Evolutionary conservation across 2,329 filamentous ascomycete species (phyloP), one percentile per base, ranked within the genome.

Genomic region (Microcyclospora tardicrescens): DNA sequence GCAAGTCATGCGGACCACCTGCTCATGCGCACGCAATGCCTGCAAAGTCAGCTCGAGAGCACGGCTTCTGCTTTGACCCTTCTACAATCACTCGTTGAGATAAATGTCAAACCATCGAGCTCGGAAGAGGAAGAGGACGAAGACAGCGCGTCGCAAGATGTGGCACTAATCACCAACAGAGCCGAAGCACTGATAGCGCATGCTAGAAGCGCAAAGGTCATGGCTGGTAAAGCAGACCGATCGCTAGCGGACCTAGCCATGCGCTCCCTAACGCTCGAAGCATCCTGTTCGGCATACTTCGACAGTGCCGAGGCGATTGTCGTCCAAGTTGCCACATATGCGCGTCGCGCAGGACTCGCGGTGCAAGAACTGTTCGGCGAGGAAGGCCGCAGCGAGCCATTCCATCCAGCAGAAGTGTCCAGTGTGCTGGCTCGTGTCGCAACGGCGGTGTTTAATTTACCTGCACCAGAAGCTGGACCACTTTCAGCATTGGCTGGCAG

Each of bases 21-120:
- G 28, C 76, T 86, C 52, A 89, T 89, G 79, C 77, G 76, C 46
- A 75, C 81, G 2, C 59, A 77, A 34, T 65, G 89, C 45, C 77
- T 86, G 61, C 84, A 93, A 56, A 85, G 77, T 52, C 79, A 87
- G 48, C 71, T 93, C 12, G 87, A 94, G 43, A 84, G 77, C 42
- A 75, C 81, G 1, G 82, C 84, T 6, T 68, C 75, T 8, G 73
- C 77, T 1, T 71, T 91, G 41, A 66, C 71, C 30, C 72, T 79
- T 10, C 61, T 77, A 15, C 79, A 73, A 51, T 63, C 63, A 34
- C 72, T 87, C 64, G 71, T 91, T 1, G 75, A 84, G 55, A 69
- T 72, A 10, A 75, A 76, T 34, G 59, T 89, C 5, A 68, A 74
- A 1, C 55, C 62, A 1, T 61, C 61, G 9, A 65, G 63, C 1